Evolutionary conservation across 345 rosid genomes (phyloP), one percentile per base, ranked within the genome.

Genomic region (Euphorbia lathyris): DNA sequence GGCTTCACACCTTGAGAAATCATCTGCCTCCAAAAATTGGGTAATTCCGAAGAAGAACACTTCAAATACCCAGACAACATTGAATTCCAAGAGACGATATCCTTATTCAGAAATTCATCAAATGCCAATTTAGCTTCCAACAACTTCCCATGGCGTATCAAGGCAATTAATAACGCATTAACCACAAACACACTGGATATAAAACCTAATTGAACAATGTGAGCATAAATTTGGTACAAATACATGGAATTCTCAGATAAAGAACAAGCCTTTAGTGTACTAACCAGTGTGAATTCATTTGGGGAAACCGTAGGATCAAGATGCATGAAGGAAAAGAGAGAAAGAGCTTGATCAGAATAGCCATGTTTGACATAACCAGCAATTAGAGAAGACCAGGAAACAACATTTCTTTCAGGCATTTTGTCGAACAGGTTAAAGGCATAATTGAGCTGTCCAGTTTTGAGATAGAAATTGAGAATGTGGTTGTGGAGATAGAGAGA

Each of bases 11-110:
- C 81, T 52, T 82, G 84, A 51, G 48, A 61, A 65, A 51, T 71
- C 86, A 86, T 84, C 27, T 76, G 69, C 55, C 60, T 68, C 88
- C 82, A 83, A 62, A 86, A 77, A 1, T 48, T 40, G 0, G 86
- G 85, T 17, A 84, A 45, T 16, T 74, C 71, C 1, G 50, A 34
- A 52, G 61, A 80, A 51, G 75, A 82, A 32, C 51, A 47, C 72
- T 79, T 83, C 79, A 77, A 70, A 64, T 77, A 79, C 30, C 90
- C 88, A 62, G 74, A 81, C 82, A 84, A 74, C 78, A 84, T 70
- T 2, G 85, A 81, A 76, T 86, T 86, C 88, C 90, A 86, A 43
- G 88, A 74, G 27, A 86, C 86, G 12, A 77, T 59, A 65, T 84
- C 86, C 58, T 79, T 82, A 65, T 36, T n/a, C 9, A 12, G 22